Percentiles rank a stretch among this genome's conserved stretches.
phyloP scores from a whole-genome alignment of 768 basidiomycete genomes.

The Pulveroboletus frians region DNA sequence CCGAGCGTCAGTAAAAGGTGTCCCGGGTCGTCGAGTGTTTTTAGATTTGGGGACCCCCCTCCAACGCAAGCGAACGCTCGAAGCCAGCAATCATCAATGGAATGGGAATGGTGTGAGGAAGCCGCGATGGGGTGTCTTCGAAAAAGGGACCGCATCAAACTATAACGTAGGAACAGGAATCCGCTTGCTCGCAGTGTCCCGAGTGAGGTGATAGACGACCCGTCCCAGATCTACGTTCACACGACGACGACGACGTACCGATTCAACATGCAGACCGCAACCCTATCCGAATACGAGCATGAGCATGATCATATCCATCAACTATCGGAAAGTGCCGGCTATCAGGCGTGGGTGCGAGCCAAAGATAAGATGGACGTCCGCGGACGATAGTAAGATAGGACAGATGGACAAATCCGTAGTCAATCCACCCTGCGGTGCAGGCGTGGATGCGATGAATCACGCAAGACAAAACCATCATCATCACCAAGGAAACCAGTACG shows the following conservation, averaged over 20 bases:
- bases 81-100: conserved; percentile 4
- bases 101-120: conserved; percentile 22
- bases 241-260: conserved; percentile 40
- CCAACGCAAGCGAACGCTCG: conserved; percentile 21
- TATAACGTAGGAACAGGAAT: conserved; percentile 23
- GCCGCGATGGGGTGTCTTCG: conserved; percentile 30
- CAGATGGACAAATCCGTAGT: conserved; percentile 6
- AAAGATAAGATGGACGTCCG: conserved; percentile 16
- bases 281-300: conserved; percentile 41
- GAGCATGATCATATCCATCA: conserved; percentile 3
- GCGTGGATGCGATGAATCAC: conserved; percentile 13
- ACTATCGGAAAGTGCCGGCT: not conserved
- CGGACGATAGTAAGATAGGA: conserved; percentile 12
- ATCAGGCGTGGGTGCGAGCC: conserved; percentile 2
- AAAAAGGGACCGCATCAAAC: conserved; percentile 35
- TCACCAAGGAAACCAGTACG: conserved; percentile 31
- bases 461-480: conserved; percentile 12
- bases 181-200: conserved; percentile 4
- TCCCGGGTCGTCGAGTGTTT: conserved; percentile 22
- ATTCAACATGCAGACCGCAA: conserved; percentile 62
- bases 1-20: conserved; percentile 24
- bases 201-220: conserved; percentile 9
- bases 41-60: conserved; percentile 20
- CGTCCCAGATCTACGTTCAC: conserved; percentile 15
- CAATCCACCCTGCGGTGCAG: conserved; percentile 13